phyloP scores from a whole-genome alignment of 2,329 filamentous ascomycete genomes.

The Graphiopsis chlorocephala region DNA sequence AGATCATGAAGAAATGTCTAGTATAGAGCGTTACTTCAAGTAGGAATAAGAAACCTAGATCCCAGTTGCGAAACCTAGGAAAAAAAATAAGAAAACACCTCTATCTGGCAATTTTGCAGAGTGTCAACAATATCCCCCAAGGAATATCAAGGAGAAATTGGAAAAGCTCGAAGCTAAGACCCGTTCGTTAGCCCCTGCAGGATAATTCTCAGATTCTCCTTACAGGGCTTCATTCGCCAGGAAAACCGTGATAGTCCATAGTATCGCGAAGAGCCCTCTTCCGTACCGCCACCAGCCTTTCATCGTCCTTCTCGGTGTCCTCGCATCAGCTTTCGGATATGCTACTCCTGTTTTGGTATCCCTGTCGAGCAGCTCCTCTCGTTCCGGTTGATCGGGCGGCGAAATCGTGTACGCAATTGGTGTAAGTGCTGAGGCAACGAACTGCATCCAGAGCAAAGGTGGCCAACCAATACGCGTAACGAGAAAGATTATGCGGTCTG shows the following conservation, averaged over 20 bases:
- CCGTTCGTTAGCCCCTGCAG: no score
- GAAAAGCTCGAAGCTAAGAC: no score
- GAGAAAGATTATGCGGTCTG: conserved; percentile 48
- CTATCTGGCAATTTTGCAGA: no score
- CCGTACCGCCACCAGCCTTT: not conserved
- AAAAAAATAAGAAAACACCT: no score
- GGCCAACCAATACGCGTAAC: conserved; percentile 63
- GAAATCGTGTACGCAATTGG: conserved; percentile 15
- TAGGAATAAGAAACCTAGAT: no score
- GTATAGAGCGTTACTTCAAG: no score
- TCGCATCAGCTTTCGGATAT: conserved; percentile 37
- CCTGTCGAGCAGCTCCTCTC: conserved; percentile 55
- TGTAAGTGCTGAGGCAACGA: conserved; percentile 9
- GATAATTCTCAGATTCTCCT: no score
- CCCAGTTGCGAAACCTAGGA: no score
- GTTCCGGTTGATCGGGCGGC: conserved; percentile 48
- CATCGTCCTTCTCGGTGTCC: not conserved
- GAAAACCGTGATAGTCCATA: not conserved
- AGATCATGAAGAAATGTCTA: no score
- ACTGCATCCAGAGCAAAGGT: conserved; percentile 52
- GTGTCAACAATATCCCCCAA: no score
- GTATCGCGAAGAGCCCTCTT: not conserved
- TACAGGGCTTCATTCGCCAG: not conserved
- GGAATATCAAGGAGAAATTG: no score
- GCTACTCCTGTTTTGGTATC: conserved; percentile 56